Conservation (phyloP, 306 rosid species). For the Citrullus amarus region DNA sequence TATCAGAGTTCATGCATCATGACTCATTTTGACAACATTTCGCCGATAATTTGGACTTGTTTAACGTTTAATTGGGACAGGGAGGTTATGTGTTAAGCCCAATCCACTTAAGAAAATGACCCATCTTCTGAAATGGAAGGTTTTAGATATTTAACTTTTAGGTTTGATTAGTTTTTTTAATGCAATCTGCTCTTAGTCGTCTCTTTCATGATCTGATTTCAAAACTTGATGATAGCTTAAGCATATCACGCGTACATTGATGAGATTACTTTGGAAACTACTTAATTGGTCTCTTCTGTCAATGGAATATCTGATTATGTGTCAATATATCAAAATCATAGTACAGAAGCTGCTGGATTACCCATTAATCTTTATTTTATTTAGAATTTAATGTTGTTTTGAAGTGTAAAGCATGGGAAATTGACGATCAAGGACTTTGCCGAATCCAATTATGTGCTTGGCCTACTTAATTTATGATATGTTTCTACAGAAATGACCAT, state of each 20-base stretch:
- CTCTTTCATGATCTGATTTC: background rate
- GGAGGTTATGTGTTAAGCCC: background rate
- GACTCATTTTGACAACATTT: slow-evolving; percentile 32
- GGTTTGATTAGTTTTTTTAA: background rate
- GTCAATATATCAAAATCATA: background rate
- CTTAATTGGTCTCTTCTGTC: background rate
- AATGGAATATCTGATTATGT: background rate
- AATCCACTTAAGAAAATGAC: background rate
- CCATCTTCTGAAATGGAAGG: background rate
- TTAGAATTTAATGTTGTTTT: background rate
- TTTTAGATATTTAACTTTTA: background rate
- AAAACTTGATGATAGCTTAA: background rate
- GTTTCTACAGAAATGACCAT: slow-evolving; percentile 4
- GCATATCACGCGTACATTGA: background rate
- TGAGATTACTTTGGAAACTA: background rate
- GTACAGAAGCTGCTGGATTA: background rate
- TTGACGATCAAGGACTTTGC: background rate
- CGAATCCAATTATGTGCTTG: background rate
- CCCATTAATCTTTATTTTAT: background rate
- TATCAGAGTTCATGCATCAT: slow-evolving; percentile 29
- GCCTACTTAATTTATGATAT: slow-evolving; percentile 9
- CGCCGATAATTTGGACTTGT: slow-evolving; percentile 42
- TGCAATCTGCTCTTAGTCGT: background rate
- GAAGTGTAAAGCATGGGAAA: background rate
- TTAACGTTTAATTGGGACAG: slow-evolving; percentile 1